Evolutionary conservation across 2,329 filamentous ascomycete species (phyloP), one percentile per base, ranked within the genome.

Genomic region (Penicillium decumbens): DNA sequence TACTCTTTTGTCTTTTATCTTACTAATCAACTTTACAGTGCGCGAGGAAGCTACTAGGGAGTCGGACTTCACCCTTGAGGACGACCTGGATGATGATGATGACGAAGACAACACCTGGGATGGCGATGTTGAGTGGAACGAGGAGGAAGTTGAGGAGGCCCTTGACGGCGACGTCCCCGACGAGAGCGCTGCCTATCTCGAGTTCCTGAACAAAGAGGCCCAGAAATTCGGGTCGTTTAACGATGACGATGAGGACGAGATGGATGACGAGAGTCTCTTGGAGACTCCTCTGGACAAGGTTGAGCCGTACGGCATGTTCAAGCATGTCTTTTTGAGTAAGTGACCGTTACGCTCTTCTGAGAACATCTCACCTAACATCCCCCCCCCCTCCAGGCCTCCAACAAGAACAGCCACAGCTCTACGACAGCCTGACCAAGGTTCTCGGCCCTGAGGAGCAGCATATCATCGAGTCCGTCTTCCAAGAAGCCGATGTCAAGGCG

Each of bases 231-330:
- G 85, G 55, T 80, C 84, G 15, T 79, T 85, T 25, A 78, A 80
- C 13, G 83, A 85, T 24, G 81, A 85, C 42, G 89, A 89, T 24
- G 90, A 95, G 48, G 91, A 95, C 47, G 84, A 96, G 40, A 83
- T 95, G 15, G 92, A 97, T 69, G 93, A 97, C 63, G 92, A 91
- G 68, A 87, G 89, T 51, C 77, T 97, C 44, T 81, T 98, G 2
- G 93, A 98, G 72, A 95, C 92, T 10, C 91, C 92, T 13, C 79
- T 98, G 23, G 93, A 98, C 71, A 93, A 93, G 74, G 80, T 98
- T 54, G 93, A 98, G 73, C 91, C 92, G 2, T 98, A 98, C 65
- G 81, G 85, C 66, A 77, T 95, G 54, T 96, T 98, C 80, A 87
- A 89, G 68, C 78, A 81, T 54, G 85, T 88, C 15, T 76, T 97